These are phyloP conservation scores for Pseudevernia furfuracea DNA, from an alignment of 495 filamentous ascomycete species.

Conservation along the genomic window DNA sequence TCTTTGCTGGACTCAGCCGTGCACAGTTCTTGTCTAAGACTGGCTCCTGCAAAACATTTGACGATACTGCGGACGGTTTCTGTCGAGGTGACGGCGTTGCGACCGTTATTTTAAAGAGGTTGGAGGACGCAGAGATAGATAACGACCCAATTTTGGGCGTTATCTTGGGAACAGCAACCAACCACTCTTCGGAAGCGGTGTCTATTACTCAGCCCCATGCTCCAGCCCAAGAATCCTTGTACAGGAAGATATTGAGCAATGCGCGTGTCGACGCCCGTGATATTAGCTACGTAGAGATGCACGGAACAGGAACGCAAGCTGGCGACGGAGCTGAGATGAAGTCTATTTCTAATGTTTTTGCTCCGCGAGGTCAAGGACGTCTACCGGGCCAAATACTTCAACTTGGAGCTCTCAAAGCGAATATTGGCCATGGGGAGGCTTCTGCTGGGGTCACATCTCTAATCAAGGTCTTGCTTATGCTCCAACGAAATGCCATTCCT, in stretches of 20 bases:
- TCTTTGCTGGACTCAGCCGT: conserved; percentile 70
- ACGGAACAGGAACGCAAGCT: conserved; percentile 80
- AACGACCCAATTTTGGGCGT: conserved; percentile 67
- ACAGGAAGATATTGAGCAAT: conserved; percentile 54
- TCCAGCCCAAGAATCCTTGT: conserved; percentile 60
- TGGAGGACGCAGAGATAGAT: conserved; percentile 66
- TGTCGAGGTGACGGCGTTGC: conserved; percentile 68
- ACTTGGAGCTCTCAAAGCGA: conserved; percentile 75
- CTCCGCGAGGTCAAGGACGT: conserved; percentile 49
- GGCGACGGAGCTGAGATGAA: conserved; percentile 73
- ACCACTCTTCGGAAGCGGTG: conserved; percentile 67
- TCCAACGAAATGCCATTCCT: conserved; percentile 62
- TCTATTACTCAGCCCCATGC: conserved; percentile 75
- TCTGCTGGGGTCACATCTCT: conserved; percentile 69
- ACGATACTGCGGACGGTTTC: conserved; percentile 69
- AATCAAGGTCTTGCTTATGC: conserved; percentile 68
- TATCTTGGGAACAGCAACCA: conserved; percentile 59
- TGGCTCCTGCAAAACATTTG: conserved; percentile 74
- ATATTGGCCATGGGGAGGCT: conserved; percentile 76
- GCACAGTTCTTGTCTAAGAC: conserved; percentile 69
- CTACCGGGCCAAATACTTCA: conserved; percentile 64
- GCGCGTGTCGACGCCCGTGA: conserved; percentile 62
- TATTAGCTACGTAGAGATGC: conserved; percentile 77
- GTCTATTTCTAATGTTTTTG: conserved; percentile 71
- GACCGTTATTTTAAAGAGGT: conserved; percentile 63